Percentiles rank a stretch among this genome's conserved stretches.
These are phyloP conservation scores for Pichia eremophila DNA, from an alignment of 805 yeast genomes.

Conservation along the genomic window DNA sequence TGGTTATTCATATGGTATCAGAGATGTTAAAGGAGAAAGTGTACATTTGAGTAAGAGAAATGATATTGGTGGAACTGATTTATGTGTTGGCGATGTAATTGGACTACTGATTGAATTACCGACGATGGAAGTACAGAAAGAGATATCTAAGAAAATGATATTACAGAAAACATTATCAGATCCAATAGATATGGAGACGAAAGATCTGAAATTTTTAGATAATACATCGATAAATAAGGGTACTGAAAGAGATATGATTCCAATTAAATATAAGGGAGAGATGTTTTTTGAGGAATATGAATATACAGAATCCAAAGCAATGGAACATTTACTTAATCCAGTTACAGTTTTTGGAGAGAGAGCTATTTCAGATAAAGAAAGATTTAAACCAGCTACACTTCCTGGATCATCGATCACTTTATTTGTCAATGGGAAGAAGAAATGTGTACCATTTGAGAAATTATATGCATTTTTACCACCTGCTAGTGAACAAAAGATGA, in stretches of 20 bases:
- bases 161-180: slow-evolving; percentile 18
- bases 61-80: slow-evolving; percentile 30
- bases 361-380: slow-evolving; percentile 44
- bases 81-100: slow-evolving; percentile 69
- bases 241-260: slow-evolving; percentile 72
- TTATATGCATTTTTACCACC: slow-evolving; percentile 77
- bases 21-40: slow-evolving; percentile 69
- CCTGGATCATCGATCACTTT: slow-evolving; percentile 54
- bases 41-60: slow-evolving; percentile 67
- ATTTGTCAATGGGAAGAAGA: slow-evolving; percentile 64
- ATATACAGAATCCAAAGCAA: slow-evolving; percentile 54
- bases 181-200: slow-evolving; percentile 8
- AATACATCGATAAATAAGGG: slow-evolving; percentile 24
- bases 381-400: slow-evolving; percentile 39
- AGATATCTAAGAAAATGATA: slow-evolving; percentile 31
- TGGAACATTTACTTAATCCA: slow-evolving; percentile 69
- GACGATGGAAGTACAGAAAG: slow-evolving; percentile 32
- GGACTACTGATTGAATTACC: slow-evolving; percentile 77
- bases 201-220: neutral
- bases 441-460: slow-evolving; percentile 59
- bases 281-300: slow-evolving; percentile 81
- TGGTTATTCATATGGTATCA: slow-evolving; percentile 84
- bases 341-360: slow-evolving; percentile 62
- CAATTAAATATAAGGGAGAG: slow-evolving; percentile 70
- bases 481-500: slow-evolving; percentile 40